Evolutionary conservation across 164 flowering plant genomes (phyloP), one percentile per base, ranked within the genome.

Genomic region (Liriodendron chinense): DNA sequence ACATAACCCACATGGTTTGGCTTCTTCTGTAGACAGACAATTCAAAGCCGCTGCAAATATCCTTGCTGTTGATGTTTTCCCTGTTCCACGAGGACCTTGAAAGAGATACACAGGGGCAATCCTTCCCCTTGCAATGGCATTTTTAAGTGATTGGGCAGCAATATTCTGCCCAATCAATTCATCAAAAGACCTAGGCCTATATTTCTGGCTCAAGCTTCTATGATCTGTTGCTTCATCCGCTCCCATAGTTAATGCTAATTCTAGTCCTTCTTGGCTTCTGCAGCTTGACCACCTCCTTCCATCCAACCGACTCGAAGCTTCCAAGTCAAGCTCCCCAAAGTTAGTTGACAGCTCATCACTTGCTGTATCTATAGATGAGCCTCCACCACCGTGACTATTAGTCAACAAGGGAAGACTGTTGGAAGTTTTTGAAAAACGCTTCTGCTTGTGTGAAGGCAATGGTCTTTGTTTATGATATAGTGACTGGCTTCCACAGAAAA

Each of bases 61-160:
- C 81, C 89, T 87, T 8, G 98, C 99, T 0, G 93, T 78, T 7
- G 98, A 89, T 34, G 98, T 86, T 78, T 96, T 96, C 49, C 99
- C 99, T 43, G 97, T 92, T 13, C 99, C 99, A n/a, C 97, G 89
- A 18, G 99, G 96, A 71, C 99, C 99, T 77, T 96, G 98, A 78
- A 96, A 94, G 73, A 96, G 94, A 86, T 96, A 94, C 18, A 90
- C 85, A 21, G 97, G 96, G 34, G 96, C 95, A 80, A 94, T 83
- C 75, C 92, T 86, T 77, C 87, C 86, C 81, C 89, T 92, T 61
- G 86, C 75, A 64, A 91, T 73, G 47, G 98, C 89, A 83, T 88
- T 94, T 14, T 57, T 70, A 47, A 96, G 92, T 14, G 98, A 94
- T 48, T 90, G 97, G 47, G 91, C 92, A 50, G 93, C 98, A 76